Base-by-base conservation (phyloP, 2,329 filamentous ascomycete species). In the Paraphaeosphaeria minitans region DNA sequence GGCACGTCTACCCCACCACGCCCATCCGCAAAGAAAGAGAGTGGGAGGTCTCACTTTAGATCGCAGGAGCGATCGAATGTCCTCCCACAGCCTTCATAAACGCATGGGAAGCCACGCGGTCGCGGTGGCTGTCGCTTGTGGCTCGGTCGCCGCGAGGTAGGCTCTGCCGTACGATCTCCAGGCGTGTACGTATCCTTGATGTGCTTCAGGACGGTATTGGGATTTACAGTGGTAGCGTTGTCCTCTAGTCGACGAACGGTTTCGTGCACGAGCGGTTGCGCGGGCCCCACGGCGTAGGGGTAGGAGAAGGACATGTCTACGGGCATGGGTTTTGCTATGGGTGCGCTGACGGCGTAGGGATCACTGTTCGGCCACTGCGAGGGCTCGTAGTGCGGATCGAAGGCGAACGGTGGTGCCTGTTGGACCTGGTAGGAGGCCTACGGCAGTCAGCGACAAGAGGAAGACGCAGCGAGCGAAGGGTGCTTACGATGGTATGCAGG, bases 41-140 rank as follows among this genome's bases (percentile, higher is more conserved):
- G 24, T 21, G 48, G 45, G 47, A 19, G 31, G 19, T 70, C 70
- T 72, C 67, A 77, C 74, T 72, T 75, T 10, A 74, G 58, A 47
- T 77, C 74, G 50, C 74, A 76, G 16, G 66, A 60, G 55, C 73
- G 73, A 60, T 75, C 58, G 47, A 72, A 77, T 8, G 57, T 45
- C 50, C 65, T 71, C 41, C 48, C 60, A 52, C 74, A 77, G 21
- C 60, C 63, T 0, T 60, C 51, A 12, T 57, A 41, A 1, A 45
- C 21, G 63, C 74, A 77, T 35, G 56, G 56, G 22, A 67, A 77
- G 13, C 72, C 73, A 45, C 64, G 59, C 41, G 58, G 58, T 19
- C 68, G 62, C 47, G 69, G 67, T 55, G 68, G 54, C 29, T 73
- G 71, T 33, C 74, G 64, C 55, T 60, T 66, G 29, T 63, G 60